These are phyloP conservation scores for Lactarius trivialis DNA, from an alignment of 768 basidiomycete species.

Conservation along the genomic window DNA sequence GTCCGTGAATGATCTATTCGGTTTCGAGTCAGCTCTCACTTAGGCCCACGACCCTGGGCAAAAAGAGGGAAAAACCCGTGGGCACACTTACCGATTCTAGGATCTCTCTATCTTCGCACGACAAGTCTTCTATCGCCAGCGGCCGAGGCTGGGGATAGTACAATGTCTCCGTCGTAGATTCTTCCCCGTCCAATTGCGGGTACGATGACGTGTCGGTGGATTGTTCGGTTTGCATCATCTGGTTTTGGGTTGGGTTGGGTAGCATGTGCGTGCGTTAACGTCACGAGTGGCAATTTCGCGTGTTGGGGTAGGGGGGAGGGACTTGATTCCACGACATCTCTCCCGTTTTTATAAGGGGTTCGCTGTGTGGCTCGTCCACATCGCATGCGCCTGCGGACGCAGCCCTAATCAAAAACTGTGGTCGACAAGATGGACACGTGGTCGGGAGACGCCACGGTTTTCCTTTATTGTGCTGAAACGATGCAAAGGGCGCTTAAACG, in stretches of 20 bases:
- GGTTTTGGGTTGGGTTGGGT: background rate
- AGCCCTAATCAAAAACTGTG: conserved; percentile 14
- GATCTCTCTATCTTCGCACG: background rate
- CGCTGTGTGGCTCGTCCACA: conserved; percentile 15
- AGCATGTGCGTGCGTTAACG: background rate
- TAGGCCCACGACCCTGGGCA: too few relatives aligned
- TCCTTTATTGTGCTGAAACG: conserved; percentile 10
- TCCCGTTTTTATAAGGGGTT: conserved; percentile 8
- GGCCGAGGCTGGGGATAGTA: conserved; percentile 12
- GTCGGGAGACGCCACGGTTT: background rate
- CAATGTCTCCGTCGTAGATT: background rate
- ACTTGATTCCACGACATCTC: background rate
- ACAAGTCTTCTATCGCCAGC: conserved; percentile 14
- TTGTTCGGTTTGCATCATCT: conserved; percentile 14
- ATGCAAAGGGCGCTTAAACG: conserved; percentile 1
- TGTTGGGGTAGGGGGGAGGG: background rate
- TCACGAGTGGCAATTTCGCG: background rate
- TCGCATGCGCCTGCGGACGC: conserved; percentile 8
- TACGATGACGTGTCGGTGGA: background rate
- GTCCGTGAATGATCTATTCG: conserved; percentile 13
- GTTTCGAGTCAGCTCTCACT: background rate
- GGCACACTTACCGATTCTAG: conserved; percentile 6
- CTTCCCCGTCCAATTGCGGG: conserved; percentile 12
- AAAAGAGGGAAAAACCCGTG: too few relatives aligned
- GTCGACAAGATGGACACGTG: conserved; percentile 15